These are phyloP conservation scores for Leccinum olivaceopallidum DNA, from an alignment of 768 basidiomycete species.

Conservation along the genomic window DNA sequence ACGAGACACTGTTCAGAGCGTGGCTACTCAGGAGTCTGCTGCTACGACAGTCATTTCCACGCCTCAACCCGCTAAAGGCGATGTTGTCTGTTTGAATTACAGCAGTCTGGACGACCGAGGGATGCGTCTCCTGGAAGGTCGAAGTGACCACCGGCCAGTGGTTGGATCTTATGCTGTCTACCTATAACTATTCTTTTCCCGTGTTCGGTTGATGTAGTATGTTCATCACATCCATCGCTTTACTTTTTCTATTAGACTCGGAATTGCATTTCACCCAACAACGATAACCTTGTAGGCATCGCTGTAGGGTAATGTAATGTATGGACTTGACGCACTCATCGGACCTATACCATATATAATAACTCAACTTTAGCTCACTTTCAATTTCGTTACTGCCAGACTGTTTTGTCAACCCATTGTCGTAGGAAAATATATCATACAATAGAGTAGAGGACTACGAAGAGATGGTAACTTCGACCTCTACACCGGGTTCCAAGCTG, in stretches of 20 bases:
- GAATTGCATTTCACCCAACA: slow-evolving; percentile 4
- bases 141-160: slow-evolving; percentile 86
- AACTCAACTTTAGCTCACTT: neutral
- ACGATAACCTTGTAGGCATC: slow-evolving; percentile 21
- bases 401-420: slow-evolving; percentile 2
- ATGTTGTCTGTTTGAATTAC: slow-evolving; percentile 72
- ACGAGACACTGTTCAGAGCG: slow-evolving; percentile 36
- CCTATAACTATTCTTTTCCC: slow-evolving; percentile 37
- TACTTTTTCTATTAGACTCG: slow-evolving; percentile 4
- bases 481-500: slow-evolving; percentile 98
- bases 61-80: slow-evolving; percentile 53
- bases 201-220: slow-evolving; percentile 9
- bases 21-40: slow-evolving; percentile 26
- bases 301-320: slow-evolving; percentile 19
- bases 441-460: slow-evolving; percentile 40
- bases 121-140: slow-evolving; percentile 75
- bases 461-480: slow-evolving; percentile 98
- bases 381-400: neutral
- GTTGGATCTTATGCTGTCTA: slow-evolving; percentile 76
- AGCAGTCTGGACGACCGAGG: slow-evolving; percentile 70
- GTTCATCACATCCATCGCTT: slow-evolving; percentile 7
- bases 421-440: slow-evolving; percentile 4
- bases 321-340: slow-evolving; percentile 15
- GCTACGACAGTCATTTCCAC: slow-evolving; percentile 15
- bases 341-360: slow-evolving; percentile 10